Evolutionary conservation across 73 alveolate genomes (phyloP).

Genomic region (Uronychia binucleata): DNA sequence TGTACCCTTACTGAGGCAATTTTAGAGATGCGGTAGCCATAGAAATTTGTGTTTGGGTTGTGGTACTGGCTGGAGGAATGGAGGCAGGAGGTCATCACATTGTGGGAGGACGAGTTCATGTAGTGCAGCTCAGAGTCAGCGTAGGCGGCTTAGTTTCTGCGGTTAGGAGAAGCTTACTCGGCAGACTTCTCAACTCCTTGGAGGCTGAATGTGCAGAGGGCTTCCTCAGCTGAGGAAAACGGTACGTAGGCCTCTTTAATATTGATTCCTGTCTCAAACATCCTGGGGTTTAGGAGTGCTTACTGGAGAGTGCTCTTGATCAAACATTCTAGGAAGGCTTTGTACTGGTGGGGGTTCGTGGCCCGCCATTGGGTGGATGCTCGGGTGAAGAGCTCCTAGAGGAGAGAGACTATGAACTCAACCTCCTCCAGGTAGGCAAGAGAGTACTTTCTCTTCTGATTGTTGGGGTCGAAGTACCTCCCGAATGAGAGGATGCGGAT

Average conservation of each 20-base stretch:
- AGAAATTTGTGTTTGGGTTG: no score
- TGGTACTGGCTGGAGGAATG: no score
- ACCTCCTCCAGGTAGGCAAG: not conserved
- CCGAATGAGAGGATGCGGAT: not conserved
- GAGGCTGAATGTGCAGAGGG: not conserved
- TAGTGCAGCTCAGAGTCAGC: no score
- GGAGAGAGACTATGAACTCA: not conserved
- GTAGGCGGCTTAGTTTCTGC: no score
- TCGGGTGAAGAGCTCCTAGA: not conserved
- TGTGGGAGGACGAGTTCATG: no score
- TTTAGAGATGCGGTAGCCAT: no score
- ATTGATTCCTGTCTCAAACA: not conserved
- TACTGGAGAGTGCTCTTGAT: not conserved
- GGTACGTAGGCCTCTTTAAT: not conserved
- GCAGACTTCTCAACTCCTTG: no score
- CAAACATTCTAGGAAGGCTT: not conserved
- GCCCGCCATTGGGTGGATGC: not conserved
- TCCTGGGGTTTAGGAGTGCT: not conserved
- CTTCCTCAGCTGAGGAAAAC: not conserved
- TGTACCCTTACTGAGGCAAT: no score
- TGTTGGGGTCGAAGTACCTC: not conserved
- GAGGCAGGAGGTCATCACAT: no score
- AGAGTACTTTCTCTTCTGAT: not conserved
- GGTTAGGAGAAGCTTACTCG: no score
- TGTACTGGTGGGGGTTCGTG: not conserved